Evolutionary conservation across 176 grass and related monocot species (phyloP).

Genomic region (Sorghum bicolor): Sorghum_bicolor_NCBIv3 NC_012870.2:3329501-3330000

Average conservation of each 20-base stretch:
- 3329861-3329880: conserved; percentile 76
- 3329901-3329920: no score
- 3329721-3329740: neutral
- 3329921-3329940: no score
- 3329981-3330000: neutral
- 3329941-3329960: neutral
- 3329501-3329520: neutral
- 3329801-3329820: conserved; percentile 78
- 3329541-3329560: no score
- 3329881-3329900: conserved; percentile 35
- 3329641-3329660: conserved; percentile 59
- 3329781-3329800: conserved; percentile 90
- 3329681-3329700: conserved; percentile 81
- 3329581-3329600: no score
- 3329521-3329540: neutral
- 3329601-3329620: no score
- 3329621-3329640: conserved; percentile 83
- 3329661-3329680: conserved; percentile 80
- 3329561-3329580: no score
- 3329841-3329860: conserved; percentile 93
- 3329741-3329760: neutral
- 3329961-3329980: neutral
- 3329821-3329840: conserved; percentile 61
- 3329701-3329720: conserved; percentile 73
- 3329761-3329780: conserved; percentile 19